Percentiles rank a stretch among this genome's conserved stretches.
Conservation (phyloP, 2,329 filamentous ascomycete genomes). For the Fusarium udum region DNA sequence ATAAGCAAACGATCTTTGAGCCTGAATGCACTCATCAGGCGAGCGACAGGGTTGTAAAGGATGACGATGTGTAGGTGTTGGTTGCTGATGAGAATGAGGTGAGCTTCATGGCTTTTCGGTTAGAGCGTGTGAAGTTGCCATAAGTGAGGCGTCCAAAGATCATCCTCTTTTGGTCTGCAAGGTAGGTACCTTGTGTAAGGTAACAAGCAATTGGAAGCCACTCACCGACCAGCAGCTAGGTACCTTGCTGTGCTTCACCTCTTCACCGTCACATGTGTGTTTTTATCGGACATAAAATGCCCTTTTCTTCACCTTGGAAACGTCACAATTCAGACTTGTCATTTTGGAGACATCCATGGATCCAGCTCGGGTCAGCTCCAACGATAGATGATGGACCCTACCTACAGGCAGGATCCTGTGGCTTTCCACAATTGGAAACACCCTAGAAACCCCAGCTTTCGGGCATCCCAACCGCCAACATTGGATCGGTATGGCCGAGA, state of each 20-base stretch:
- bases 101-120: constrained; percentile 10
- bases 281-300: neutral
- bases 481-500: constrained; percentile 14
- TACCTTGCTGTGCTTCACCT: constrained; percentile 3
- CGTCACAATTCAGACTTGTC: constrained; percentile 33
- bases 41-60: neutral
- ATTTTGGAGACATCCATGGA: constrained; percentile 2
- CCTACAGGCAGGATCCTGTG: constrained; percentile 9
- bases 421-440: constrained; percentile 24
- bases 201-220: neutral
- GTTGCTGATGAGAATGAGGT: constrained; percentile 13
- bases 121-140: neutral
- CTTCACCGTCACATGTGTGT: constrained; percentile 14
- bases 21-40: constrained; percentile 8
- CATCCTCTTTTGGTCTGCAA: neutral
- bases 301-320: constrained; percentile 14
- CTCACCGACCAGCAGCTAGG: neutral
- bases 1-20: constrained; percentile 13
- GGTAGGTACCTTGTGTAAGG: neutral
- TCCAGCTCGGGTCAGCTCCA: constrained; percentile 17
- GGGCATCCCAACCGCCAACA: neutral
- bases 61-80: neutral
- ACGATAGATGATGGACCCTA: constrained; percentile 5
- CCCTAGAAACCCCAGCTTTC: constrained; percentile 29
- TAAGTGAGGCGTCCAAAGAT: neutral